These are phyloP conservation scores for Globisporangium rhizosaccharum DNA, from an alignment of 352 stramenopile species.

Conservation along the genomic window DNA sequence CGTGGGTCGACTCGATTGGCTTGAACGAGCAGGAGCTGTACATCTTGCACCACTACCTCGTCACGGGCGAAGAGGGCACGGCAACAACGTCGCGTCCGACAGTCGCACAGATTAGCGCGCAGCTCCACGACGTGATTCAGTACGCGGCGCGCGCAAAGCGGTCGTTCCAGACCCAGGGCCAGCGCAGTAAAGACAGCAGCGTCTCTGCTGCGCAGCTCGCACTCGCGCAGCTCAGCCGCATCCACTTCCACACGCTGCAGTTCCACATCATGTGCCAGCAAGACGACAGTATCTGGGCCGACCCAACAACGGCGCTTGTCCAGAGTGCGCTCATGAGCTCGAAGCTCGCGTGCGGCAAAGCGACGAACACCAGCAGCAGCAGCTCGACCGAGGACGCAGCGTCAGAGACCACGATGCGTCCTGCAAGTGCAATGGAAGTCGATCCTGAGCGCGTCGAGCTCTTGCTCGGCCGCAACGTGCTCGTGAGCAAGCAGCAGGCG, in stretches of 20 bases:
- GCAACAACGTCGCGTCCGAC: slow-evolving; percentile 72
- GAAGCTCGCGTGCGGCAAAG: slow-evolving; percentile 73
- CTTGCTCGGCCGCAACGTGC: slow-evolving; percentile 43
- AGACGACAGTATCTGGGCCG: slow-evolving; percentile 50
- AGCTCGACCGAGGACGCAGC: slow-evolving; percentile 8
- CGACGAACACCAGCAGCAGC: slow-evolving; percentile 1
- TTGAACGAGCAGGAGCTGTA: slow-evolving; percentile 83
- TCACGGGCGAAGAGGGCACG: slow-evolving; percentile 65
- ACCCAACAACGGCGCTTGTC: slow-evolving; percentile 62
- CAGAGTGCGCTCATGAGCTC: slow-evolving; percentile 80
- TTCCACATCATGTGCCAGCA: slow-evolving; percentile 86
- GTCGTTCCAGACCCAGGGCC: slow-evolving; percentile 27
- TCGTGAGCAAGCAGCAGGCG: slow-evolving; percentile 49
- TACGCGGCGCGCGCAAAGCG: slow-evolving; percentile 42
- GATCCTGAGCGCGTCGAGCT: slow-evolving; percentile 68
- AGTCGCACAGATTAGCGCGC: slow-evolving; percentile 63
- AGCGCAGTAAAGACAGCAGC: slow-evolving; percentile 7
- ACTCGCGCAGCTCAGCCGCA: slow-evolving; percentile 61
- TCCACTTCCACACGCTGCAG: slow-evolving; percentile 84
- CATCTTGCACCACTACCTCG: slow-evolving; percentile 77
- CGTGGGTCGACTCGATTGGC: slow-evolving; percentile 74
- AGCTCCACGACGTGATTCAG: slow-evolving; percentile 67
- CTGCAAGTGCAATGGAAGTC: slow-evolving; percentile 62
- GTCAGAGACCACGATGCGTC: slow-evolving; percentile 28
- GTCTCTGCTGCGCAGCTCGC: slow-evolving; percentile 24